Evolutionary conservation across 345 rosid species (phyloP).

Genomic region (Isatis tinctoria): DNA sequence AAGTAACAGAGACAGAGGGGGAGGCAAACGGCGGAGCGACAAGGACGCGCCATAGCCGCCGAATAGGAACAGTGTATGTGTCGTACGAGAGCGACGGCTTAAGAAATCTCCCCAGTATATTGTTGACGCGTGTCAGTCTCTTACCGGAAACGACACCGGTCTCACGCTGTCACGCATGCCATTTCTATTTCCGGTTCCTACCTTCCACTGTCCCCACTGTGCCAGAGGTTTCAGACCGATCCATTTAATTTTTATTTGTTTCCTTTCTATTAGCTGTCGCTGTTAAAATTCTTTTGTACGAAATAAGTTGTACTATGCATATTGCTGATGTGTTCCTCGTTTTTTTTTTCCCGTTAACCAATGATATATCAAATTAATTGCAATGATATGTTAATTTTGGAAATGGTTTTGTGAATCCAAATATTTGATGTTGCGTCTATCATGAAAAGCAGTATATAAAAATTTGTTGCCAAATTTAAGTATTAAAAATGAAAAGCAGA

Average conservation of each 20-base stretch:
- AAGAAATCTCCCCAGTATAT: constrained; percentile 10
- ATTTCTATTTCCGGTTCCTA: constrained; percentile 21
- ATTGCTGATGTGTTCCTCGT: constrained; percentile 12
- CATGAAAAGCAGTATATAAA: not conserved
- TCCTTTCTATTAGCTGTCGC: not conserved
- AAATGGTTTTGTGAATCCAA: not conserved
- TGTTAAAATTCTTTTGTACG: constrained; percentile 18
- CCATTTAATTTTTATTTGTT: not conserved
- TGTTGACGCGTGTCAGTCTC: not conserved
- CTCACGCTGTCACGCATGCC: constrained; percentile 33
- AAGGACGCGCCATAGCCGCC: constrained; percentile 54
- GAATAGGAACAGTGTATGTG: constrained; percentile 38
- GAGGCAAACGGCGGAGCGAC: constrained; percentile 41
- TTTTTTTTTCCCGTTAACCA: not conserved
- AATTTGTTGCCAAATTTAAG: not conserved
- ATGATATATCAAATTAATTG: not conserved
- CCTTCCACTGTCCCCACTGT: constrained; percentile 17
- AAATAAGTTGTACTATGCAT: constrained; percentile 18
- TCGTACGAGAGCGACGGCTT: constrained; percentile 45
- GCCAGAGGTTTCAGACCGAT: constrained; percentile 21
- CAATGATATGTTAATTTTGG: not conserved
- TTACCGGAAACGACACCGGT: constrained; percentile 14
- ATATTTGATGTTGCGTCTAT: not conserved
- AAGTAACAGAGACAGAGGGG: constrained; percentile 25
- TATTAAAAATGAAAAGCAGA: not conserved